Evolutionary conservation across 2,329 filamentous ascomycete species (phyloP).

Genomic region (Cytospora paraplurivora): DNA sequence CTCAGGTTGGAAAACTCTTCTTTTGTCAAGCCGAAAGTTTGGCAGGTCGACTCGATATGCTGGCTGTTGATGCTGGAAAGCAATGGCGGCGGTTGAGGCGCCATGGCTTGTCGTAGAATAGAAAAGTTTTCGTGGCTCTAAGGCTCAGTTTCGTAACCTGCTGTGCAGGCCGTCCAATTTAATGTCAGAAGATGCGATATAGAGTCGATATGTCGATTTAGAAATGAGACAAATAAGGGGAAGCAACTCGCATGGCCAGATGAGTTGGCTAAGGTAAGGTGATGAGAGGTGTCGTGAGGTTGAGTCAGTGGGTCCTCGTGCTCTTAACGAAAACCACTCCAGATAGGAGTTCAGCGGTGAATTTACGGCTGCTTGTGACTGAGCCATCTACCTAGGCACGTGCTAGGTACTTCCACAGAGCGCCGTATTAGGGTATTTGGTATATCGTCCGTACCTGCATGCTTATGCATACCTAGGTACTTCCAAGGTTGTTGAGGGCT

Average conservation of each 20-base stretch:
- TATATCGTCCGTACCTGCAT: too few relatives aligned
- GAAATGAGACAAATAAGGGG: neutral
- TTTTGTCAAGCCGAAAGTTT: constrained; percentile 53
- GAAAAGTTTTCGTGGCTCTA: neutral
- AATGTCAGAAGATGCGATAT: neutral
- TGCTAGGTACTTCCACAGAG: too few relatives aligned
- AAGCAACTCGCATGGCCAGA: too few relatives aligned
- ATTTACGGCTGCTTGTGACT: too few relatives aligned
- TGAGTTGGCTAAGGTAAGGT: neutral
- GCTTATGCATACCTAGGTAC: too few relatives aligned
- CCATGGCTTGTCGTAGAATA: constrained; percentile 19
- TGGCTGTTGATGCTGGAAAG: constrained; percentile 32
- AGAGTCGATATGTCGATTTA: neutral
- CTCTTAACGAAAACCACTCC: neutral
- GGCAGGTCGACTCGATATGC: constrained; percentile 39
- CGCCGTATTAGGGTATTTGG: too few relatives aligned
- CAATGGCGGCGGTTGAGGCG: constrained; percentile 29
- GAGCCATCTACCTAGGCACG: too few relatives aligned
- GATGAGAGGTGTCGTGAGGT: neutral
- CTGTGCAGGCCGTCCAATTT: neutral
- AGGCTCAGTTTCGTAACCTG: neutral
- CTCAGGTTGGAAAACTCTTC: constrained; percentile 68
- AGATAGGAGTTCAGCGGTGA: too few relatives aligned
- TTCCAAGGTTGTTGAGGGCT: too few relatives aligned
- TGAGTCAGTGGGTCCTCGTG: neutral